Evolutionary conservation across 768 basidiomycete species (phyloP).

Genomic region (Epithele typhae): DNA sequence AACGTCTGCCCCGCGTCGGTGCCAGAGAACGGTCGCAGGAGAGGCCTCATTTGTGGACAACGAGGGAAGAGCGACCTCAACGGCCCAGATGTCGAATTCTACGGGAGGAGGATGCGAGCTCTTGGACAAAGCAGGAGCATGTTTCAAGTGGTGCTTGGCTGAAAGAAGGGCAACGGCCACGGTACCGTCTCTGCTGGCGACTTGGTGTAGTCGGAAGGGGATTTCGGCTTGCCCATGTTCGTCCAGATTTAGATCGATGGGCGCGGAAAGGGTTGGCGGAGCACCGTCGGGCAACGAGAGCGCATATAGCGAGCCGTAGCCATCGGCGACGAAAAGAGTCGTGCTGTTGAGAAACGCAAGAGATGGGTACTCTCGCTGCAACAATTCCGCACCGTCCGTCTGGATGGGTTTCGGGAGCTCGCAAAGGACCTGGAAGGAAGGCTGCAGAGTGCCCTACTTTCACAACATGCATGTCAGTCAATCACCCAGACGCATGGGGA

Average conservation of each 20-base stretch:
- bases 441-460: constrained; percentile 47
- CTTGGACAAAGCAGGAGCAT: constrained; percentile 4
- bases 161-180: constrained; percentile 50
- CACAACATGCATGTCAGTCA: background rate
- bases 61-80: constrained; percentile 43
- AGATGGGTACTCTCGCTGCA: constrained; percentile 74
- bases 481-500: too few species aligned
- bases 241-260: constrained; percentile 25
- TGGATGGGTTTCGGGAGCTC: constrained; percentile 55
- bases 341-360: constrained; percentile 49
- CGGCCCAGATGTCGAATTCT: constrained; percentile 67
- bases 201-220: constrained; percentile 45
- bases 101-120: constrained; percentile 25
- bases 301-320: constrained; percentile 62
- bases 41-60: constrained; percentile 29
- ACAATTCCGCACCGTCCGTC: constrained; percentile 32
- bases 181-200: constrained; percentile 32
- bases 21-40: constrained; percentile 60
- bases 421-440: constrained; percentile 52
- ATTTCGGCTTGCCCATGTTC: constrained; percentile 24
- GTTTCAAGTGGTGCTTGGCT: constrained; percentile 39
- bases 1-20: constrained; percentile 63
- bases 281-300: constrained; percentile 40
- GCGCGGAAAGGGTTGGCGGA: constrained; percentile 47
- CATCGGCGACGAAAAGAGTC: constrained; percentile 60